phyloP scores from a whole-genome alignment of 148 eudicot genomes.

The Spergularia marina region DNA sequence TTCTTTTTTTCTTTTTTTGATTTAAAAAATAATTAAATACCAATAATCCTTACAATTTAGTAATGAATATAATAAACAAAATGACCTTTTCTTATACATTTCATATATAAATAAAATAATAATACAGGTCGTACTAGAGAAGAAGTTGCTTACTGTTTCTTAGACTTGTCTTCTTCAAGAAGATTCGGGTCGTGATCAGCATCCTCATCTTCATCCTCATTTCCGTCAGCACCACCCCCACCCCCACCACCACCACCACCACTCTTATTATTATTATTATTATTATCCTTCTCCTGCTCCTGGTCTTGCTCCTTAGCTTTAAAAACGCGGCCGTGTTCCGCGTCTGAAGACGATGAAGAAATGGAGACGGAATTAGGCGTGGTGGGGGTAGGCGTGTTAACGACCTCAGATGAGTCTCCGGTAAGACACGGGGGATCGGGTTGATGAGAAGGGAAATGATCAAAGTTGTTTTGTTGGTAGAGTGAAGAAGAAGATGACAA shows the following conservation, averaged over 20 bases:
- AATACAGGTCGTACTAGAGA: neutral
- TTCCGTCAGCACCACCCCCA: slow-evolving; percentile 17
- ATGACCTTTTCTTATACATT: neutral
- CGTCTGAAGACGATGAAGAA: slow-evolving; percentile 61
- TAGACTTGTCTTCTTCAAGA: slow-evolving; percentile 42
- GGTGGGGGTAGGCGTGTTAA: slow-evolving; percentile 57
- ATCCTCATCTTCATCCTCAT: slow-evolving; percentile 29
- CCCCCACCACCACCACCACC: slow-evolving; percentile 22
- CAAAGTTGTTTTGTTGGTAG: neutral
- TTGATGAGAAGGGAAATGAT: neutral
- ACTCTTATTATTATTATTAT: neutral
- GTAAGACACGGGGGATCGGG: slow-evolving; percentile 13
- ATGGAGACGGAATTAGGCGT: slow-evolving; percentile 61
- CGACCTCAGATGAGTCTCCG: slow-evolving; percentile 44
- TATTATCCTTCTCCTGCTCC: neutral
- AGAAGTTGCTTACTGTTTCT: slow-evolving; percentile 43
- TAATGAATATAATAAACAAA: neutral
- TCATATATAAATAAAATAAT: neutral
- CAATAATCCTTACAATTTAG: neutral
- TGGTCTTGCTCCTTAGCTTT: slow-evolving; percentile 22
- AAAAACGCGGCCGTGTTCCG: slow-evolving; percentile 3
- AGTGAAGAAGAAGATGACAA: neutral
- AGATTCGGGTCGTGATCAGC: neutral
- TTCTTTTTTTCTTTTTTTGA: too few species aligned
- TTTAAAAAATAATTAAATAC: neutral